A percentile compares a stretch with the other conserved stretches of the same genome.
Conservation (phyloP, 2,329 filamentous ascomycete genomes). For the Fusarium sacchari region DNA sequence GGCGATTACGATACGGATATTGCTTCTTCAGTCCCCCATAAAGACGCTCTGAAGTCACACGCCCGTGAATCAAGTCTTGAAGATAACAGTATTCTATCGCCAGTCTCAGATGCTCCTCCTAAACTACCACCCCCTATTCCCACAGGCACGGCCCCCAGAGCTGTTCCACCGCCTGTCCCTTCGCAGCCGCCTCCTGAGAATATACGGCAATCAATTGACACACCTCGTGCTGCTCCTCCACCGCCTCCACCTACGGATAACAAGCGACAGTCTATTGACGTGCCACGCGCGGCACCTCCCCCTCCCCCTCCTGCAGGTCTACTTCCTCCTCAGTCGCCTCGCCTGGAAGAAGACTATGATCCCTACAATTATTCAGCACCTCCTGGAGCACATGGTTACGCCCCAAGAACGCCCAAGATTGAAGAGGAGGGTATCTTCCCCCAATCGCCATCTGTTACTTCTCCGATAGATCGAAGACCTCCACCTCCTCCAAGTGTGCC, state of each 20-base stretch:
- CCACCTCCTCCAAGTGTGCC: slow-evolving; percentile 53
- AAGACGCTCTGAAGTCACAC: slow-evolving; percentile 89
- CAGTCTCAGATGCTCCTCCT: slow-evolving; percentile 57
- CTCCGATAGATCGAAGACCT: slow-evolving; percentile 58
- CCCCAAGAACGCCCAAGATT: slow-evolving; percentile 51
- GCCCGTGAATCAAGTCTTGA: slow-evolving; percentile 81
- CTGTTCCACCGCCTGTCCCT: slow-evolving; percentile 72
- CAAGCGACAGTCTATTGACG: slow-evolving; percentile 73
- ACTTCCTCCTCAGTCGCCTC: slow-evolving; percentile 62
- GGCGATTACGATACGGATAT: slow-evolving; percentile 99
- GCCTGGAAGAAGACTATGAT: slow-evolving; percentile 75
- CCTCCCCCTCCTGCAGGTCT: slow-evolving; percentile 69
- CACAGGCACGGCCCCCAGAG: slow-evolving; percentile 63
- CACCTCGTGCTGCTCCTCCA: slow-evolving; percentile 75
- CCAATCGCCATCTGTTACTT: slow-evolving; percentile 55
- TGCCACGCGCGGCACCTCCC: slow-evolving; percentile 75
- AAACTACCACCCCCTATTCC: slow-evolving; percentile 67
- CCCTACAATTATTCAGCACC: slow-evolving; percentile 66
- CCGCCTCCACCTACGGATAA: slow-evolving; percentile 69
- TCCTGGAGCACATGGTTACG: slow-evolving; percentile 44
- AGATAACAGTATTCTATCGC: slow-evolving; percentile 71
- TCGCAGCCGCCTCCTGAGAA: slow-evolving; percentile 65
- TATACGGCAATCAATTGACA: slow-evolving; percentile 73
- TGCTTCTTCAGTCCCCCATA: slow-evolving; percentile 90
- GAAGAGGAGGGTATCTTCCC: slow-evolving; percentile 61